Conservation (phyloP, 2,329 filamentous ascomycete species). For the Talaromyces rugulosus region DNA sequence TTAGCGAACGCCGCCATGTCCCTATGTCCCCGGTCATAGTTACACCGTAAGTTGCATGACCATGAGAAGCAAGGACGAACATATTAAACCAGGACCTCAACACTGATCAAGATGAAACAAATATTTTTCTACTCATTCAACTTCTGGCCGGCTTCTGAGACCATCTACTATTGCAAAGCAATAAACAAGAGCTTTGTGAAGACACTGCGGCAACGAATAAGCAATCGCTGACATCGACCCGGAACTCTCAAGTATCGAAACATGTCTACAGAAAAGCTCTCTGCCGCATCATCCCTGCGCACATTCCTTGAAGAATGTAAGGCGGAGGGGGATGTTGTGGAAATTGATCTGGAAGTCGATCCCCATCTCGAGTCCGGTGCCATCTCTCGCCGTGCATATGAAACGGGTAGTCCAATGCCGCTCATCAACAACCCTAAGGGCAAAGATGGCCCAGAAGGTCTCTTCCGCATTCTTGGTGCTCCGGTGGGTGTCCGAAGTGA, state of each 20-base stretch:
- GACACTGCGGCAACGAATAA: neutral
- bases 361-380: slow-evolving; percentile 14
- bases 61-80: neutral
- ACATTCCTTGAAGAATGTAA: slow-evolving; percentile 1
- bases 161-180: neutral
- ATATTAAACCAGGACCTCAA: neutral
- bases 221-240: neutral
- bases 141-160: neutral
- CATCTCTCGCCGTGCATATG: slow-evolving; percentile 14
- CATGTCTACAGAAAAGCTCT: neutral
- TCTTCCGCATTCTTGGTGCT: slow-evolving; percentile 14
- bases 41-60: neutral
- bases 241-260: neutral
- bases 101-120: neutral
- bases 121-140: neutral
- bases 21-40: neutral
- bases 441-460: neutral
- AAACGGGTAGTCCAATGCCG: slow-evolving; percentile 9
- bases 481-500: slow-evolving; percentile 10
- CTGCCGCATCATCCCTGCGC: slow-evolving; percentile 1
- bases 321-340: slow-evolving; percentile 11
- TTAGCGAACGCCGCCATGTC: neutral
- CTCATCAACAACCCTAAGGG: slow-evolving; percentile 9
- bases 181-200: neutral
- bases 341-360: slow-evolving; percentile 14